Conservation (phyloP, 352 stramenopile species). For the Thraustochytrium sp. region DNA sequence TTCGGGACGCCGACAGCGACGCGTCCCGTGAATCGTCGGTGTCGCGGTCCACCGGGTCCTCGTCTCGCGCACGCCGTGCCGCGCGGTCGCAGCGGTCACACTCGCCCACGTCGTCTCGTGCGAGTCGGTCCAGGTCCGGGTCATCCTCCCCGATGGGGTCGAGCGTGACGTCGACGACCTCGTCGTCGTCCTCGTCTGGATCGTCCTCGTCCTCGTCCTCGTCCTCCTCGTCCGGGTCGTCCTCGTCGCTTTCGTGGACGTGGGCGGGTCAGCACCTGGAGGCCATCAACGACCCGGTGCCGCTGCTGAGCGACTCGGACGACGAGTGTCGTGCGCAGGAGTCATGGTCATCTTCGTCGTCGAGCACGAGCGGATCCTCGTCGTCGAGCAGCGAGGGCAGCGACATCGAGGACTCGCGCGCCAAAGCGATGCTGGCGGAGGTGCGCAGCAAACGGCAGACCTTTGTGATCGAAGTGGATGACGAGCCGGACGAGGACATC, state of each 20-base stretch:
- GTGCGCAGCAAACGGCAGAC: conserved; percentile 67
- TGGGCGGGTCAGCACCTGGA: background rate
- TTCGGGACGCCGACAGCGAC: no score
- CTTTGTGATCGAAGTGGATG: conserved; percentile 80
- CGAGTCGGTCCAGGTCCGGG: background rate
- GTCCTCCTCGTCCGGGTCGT: background rate
- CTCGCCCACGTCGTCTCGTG: background rate
- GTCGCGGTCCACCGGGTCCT: no score
- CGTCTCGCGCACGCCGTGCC: no score
- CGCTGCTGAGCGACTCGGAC: conserved; percentile 13
- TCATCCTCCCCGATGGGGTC: background rate
- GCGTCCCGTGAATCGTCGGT: no score
- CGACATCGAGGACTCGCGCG: background rate
- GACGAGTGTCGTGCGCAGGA: background rate
- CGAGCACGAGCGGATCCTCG: background rate
- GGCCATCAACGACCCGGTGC: background rate
- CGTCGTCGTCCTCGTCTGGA: background rate
- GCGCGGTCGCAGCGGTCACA: no score
- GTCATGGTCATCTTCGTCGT: conserved; percentile 29
- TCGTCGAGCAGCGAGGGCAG: conserved; percentile 38
- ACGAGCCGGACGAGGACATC: conserved; percentile 82
- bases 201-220: background rate
- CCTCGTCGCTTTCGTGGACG: background rate
- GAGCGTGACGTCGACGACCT: background rate
- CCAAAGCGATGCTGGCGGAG: background rate